Evolutionary conservation across 306 rosid genomes (phyloP).

Genomic region (Prunus salicina): DNA sequence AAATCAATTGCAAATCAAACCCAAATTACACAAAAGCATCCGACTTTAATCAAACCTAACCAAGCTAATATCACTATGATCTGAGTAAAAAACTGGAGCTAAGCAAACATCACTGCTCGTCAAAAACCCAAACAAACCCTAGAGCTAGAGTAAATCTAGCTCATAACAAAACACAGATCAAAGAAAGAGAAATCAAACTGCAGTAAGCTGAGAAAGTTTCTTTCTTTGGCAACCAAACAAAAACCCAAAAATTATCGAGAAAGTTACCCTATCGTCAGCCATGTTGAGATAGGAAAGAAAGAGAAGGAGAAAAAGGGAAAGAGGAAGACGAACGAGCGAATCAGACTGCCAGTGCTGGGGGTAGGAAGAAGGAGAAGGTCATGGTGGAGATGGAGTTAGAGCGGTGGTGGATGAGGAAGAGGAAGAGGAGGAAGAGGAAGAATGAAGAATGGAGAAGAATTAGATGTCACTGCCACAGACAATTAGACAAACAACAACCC

Average conservation of each 20-base stretch:
- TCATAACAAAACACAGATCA: constrained; percentile 10
- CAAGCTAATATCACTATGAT: not conserved
- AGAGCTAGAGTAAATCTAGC: not conserved
- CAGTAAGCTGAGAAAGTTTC: not conserved
- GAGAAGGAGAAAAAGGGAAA: not conserved
- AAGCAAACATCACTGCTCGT: not conserved
- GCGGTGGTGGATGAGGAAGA: constrained; percentile 20
- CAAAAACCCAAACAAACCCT: not conserved
- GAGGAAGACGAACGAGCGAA: not conserved
- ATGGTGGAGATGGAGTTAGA: constrained; percentile 17
- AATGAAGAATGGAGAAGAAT: constrained; percentile 9
- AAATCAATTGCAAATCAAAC: not conserved
- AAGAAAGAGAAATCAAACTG: not conserved
- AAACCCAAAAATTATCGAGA: not conserved
- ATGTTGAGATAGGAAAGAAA: constrained; percentile 28
- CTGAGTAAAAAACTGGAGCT: not conserved
- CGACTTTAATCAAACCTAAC: not conserved
- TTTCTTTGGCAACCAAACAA: constrained; percentile 25
- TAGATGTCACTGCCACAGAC: constrained; percentile 45
- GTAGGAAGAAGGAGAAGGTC: constrained; percentile 31
- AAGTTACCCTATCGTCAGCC: constrained; percentile 86
- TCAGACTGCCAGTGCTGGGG: not conserved
- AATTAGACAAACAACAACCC: constrained; percentile 61
- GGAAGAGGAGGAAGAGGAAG: constrained; percentile 6
- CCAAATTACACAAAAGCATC: constrained; percentile 2